Percentiles rank a stretch among this genome's conserved stretches.
phyloP scores from a whole-genome alignment of 2,329 filamentous ascomycete genomes.

The Pseudogymnoascus sp. region DNA sequence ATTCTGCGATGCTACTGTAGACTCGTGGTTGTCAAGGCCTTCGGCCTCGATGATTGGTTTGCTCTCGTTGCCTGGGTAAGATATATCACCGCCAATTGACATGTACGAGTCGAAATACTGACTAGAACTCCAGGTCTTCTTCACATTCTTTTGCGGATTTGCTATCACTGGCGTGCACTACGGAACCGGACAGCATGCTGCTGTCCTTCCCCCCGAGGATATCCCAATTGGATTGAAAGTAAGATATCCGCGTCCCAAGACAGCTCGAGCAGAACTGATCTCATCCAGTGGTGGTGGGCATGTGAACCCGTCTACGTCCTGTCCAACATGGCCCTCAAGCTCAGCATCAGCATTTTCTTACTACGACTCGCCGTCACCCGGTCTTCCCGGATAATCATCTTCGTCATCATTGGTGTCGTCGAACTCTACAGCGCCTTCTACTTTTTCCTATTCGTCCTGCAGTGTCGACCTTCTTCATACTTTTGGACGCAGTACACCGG shows the following conservation, averaged over 20 bases:
- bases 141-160: constrained; percentile 20
- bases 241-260: not conserved
- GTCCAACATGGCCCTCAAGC: constrained; percentile 34
- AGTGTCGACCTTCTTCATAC: constrained; percentile 33
- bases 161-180: constrained; percentile 21
- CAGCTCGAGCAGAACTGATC: not conserved
- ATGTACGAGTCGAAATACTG: not conserved
- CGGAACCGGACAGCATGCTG: constrained; percentile 25
- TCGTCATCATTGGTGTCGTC: constrained; percentile 26
- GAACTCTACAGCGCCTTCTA: constrained; percentile 31
- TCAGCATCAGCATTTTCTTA: constrained; percentile 35
- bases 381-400: constrained; percentile 31
- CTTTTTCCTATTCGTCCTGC: constrained; percentile 33
- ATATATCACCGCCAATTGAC: not conserved
- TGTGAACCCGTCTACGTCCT: constrained; percentile 35
- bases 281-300: constrained; percentile 30
- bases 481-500: constrained; percentile 34
- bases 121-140: constrained; percentile 2
- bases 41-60: constrained; percentile 41
- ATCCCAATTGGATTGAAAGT: constrained; percentile 26
- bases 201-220: constrained; percentile 16
- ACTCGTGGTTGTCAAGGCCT: constrained; percentile 35
- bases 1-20: constrained; percentile 40
- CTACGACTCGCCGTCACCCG: constrained; percentile 30
- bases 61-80: constrained; percentile 41